These are phyloP conservation scores for Clarireedia sp. DNA, from an alignment of 2,329 filamentous ascomycete species.

Conservation along the genomic window DNA sequence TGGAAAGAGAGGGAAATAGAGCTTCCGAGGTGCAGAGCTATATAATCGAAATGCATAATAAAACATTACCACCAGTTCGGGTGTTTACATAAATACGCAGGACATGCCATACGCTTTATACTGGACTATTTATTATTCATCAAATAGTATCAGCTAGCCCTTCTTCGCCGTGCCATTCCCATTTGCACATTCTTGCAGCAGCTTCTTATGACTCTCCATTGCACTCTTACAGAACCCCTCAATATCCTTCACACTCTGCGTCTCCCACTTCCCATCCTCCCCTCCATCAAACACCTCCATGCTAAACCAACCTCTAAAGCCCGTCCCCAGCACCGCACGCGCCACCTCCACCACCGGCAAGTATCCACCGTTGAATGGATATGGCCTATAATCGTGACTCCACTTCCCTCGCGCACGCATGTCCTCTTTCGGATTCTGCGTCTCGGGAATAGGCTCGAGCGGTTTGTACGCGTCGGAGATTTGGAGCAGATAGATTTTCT, in stretches of 20 bases:
- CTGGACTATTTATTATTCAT: not conserved
- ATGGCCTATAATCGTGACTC: constrained; percentile 63
- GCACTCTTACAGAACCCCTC: constrained; percentile 42
- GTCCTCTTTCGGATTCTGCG: constrained; percentile 36
- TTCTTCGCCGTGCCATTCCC: not conserved
- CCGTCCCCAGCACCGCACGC: constrained; percentile 57
- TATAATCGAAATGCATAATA: too few relatives aligned
- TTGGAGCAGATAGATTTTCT: constrained; percentile 69
- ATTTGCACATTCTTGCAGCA: constrained; percentile 21
- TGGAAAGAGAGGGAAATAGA: too few relatives aligned
- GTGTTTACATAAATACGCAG: too few relatives aligned
- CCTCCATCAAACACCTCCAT: constrained; percentile 64
- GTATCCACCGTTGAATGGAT: constrained; percentile 65
- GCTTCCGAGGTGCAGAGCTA: too few relatives aligned
- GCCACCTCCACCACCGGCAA: constrained; percentile 57
- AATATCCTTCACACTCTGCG: constrained; percentile 37
- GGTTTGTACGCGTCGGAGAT: constrained; percentile 67
- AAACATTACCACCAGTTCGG: too few relatives aligned
- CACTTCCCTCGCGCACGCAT: constrained; percentile 55
- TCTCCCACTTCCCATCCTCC: constrained; percentile 38
- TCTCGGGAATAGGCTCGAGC: constrained; percentile 41
- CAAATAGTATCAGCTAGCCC: not conserved
- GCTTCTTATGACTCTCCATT: constrained; percentile 32
- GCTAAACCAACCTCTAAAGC: constrained; percentile 56
- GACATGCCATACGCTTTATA: not conserved